Base-by-base conservation (phyloP, 2,329 filamentous ascomycete species). In the Ophiostoma sp. region DNA sequence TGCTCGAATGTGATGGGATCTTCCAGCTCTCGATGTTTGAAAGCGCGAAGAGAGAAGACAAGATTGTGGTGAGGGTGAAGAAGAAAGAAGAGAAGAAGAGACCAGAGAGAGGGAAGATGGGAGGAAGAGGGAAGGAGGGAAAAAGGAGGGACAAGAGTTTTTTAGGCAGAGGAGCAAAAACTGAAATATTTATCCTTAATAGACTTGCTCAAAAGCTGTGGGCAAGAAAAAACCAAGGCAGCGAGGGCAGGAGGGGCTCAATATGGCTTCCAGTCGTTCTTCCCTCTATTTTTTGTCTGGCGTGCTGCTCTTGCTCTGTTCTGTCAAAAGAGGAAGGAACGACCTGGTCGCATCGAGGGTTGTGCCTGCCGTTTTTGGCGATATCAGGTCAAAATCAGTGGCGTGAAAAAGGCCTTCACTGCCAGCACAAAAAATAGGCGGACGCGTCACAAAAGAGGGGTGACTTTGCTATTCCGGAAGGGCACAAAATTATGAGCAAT, bases 261-360 rank as follows among this genome's bases (percentile, higher is more conserved):
- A 59, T 15, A 59, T 11, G 50, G 15, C 50, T 12, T 7, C 2
- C 22, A 25, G 25, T 25, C 4, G 55, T 25, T 31, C 25, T 33
- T 33, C 31, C 25, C 15, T 28, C 7, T 57, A n/a, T n/a, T 55
- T 19, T 33, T 61, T 39, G 59, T 64, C 48, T 52, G 19, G 39
- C 45, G 25, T 45, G 12, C 42, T 25, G 22, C 7, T 25, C 33
- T 64, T 19, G 42, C 57, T 28, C 19, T 7, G 7, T 17, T 3
- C 15, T 52, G 22, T 36, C 42, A 48, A 19, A 48, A 45, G 39
- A 45, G 12, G 73, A 72, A 72, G 48, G 73, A 70, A 72, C 64
- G 66, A 66, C 69, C 39, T 36, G 39, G 25, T 50, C 19, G 66
- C 31, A 39, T 9, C 15, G 28, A 25, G 19, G 25, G 64, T 17